Conservation (phyloP, 1,284 basidiomycete genomes). For the Stygiomarasmius scandens region DNA sequence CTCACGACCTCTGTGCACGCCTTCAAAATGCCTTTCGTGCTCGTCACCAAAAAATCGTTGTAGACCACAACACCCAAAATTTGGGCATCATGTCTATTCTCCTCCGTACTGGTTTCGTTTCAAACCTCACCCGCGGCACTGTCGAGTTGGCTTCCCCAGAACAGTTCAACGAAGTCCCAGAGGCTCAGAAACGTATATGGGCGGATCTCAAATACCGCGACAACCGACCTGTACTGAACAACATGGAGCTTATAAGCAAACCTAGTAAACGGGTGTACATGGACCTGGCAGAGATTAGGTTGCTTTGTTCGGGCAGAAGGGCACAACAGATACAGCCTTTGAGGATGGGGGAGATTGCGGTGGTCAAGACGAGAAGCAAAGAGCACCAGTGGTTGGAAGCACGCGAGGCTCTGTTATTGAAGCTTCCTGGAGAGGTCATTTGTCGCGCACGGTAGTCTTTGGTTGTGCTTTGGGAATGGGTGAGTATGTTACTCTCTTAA, state of each 20-base stretch:
- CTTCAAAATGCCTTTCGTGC: conserved; percentile 89
- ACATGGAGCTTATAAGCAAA: conserved; percentile 75
- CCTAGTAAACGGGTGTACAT: conserved; percentile 78
- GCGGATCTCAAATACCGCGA: conserved; percentile 89
- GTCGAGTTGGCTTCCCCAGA: conserved; percentile 62
- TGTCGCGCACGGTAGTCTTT: conserved; percentile 62
- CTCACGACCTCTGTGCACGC: conserved; percentile 82
- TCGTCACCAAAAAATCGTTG: conserved; percentile 71
- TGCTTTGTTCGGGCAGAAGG: conserved; percentile 73
- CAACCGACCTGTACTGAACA: conserved; percentile 76
- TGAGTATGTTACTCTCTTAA: too few relatives aligned
- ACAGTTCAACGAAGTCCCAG: conserved; percentile 57
- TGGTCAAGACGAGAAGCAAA: conserved; percentile 70
- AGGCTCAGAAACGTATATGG: conserved; percentile 79
- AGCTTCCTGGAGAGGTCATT: conserved; percentile 70
- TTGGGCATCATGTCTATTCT: conserved; percentile 84
- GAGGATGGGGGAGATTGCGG: conserved; percentile 84
- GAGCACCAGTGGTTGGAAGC: conserved; percentile 77
- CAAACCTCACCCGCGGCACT: conserved; percentile 81
- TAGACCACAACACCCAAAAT: conserved; percentile 82
- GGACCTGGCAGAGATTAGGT: conserved; percentile 68
- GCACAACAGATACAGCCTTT: conserved; percentile 75
- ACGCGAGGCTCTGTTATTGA: conserved; percentile 68
- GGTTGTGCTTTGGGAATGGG: neutral
- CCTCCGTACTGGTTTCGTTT: conserved; percentile 84